Conservation (phyloP, 306 rosid genomes). For the Pterocarpus santalinus region DNA sequence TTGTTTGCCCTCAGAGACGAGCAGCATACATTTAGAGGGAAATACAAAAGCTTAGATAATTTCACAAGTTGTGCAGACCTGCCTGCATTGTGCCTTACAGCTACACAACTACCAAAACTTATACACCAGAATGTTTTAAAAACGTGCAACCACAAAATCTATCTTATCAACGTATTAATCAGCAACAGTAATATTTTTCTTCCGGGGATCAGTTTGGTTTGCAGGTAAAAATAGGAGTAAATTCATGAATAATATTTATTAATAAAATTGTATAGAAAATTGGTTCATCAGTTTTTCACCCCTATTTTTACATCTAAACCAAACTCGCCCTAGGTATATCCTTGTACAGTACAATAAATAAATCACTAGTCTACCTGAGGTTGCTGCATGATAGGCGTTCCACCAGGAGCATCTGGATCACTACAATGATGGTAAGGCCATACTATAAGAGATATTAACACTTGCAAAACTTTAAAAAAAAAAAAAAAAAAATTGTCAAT, state of each 20-base stretch:
- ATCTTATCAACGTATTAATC: constrained; percentile 1
- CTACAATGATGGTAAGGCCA: constrained; percentile 60
- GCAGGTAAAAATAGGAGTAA: too few relatives aligned
- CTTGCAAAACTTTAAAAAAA: constrained; percentile 2
- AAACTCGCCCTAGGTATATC: too few relatives aligned
- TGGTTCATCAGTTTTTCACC: too few relatives aligned
- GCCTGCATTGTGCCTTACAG: not conserved
- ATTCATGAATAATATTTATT: too few relatives aligned
- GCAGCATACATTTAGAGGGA: constrained; percentile 12
- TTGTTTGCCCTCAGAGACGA: constrained; percentile 19
- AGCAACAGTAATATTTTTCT: constrained; percentile 33
- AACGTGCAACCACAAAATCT: constrained; percentile 26
- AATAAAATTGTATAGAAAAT: too few relatives aligned
- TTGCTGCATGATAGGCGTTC: constrained; percentile 97
- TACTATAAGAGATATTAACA: constrained; percentile 46
- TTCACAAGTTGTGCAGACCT: constrained; percentile 6
- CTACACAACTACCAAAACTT: not conserved
- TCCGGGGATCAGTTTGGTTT: not conserved
- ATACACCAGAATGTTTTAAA: constrained; percentile 1
- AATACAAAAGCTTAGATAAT: not conserved
- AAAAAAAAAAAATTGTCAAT: constrained; percentile 2
- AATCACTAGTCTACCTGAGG: constrained; percentile 65
- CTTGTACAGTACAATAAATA: too few relatives aligned
- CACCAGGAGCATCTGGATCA: constrained; percentile 96
- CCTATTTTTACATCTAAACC: too few relatives aligned